phyloP scores from a whole-genome alignment of 169 alveolate genomes.

The Plasmodium reichenowi region DNA sequence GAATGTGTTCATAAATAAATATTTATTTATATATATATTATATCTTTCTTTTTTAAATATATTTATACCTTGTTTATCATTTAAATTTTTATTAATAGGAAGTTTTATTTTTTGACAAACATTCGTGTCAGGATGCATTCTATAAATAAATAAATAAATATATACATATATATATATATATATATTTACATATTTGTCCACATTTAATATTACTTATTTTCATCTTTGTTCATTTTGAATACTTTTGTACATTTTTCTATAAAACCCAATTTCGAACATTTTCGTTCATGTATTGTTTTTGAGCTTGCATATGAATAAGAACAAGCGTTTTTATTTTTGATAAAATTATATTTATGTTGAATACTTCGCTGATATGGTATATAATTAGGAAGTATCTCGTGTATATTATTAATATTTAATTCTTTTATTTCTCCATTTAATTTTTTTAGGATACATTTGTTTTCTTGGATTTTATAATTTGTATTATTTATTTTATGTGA shows the following conservation, averaged over 20 bases:
- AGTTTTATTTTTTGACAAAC: too few relatives aligned
- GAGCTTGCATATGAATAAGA: neutral
- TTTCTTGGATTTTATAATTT: neutral
- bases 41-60: too few relatives aligned
- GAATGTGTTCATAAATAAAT: too few relatives aligned
- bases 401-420: slow-evolving; percentile 14
- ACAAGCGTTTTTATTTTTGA: neutral
- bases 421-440: slow-evolving; percentile 41
- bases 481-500: neutral
- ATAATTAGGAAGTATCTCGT: slow-evolving; percentile 16
- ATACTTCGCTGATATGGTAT: slow-evolving; percentile 52
- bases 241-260: slow-evolving; percentile 55
- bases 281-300: slow-evolving; percentile 27
- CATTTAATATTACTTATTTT: slow-evolving; percentile 3
- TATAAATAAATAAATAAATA: too few relatives aligned
- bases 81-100: too few relatives aligned
- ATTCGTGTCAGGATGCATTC: too few relatives aligned
- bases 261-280: slow-evolving; percentile 6
- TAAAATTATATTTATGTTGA: neutral
- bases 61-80: too few relatives aligned
- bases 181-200: too few relatives aligned
- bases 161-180: neutral
- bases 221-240: neutral
- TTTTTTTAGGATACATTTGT: slow-evolving; percentile 26
- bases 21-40: too few relatives aligned